Base-by-base conservation (phyloP, 768 basidiomycete species). In the Trametes sanguinea region DNA sequence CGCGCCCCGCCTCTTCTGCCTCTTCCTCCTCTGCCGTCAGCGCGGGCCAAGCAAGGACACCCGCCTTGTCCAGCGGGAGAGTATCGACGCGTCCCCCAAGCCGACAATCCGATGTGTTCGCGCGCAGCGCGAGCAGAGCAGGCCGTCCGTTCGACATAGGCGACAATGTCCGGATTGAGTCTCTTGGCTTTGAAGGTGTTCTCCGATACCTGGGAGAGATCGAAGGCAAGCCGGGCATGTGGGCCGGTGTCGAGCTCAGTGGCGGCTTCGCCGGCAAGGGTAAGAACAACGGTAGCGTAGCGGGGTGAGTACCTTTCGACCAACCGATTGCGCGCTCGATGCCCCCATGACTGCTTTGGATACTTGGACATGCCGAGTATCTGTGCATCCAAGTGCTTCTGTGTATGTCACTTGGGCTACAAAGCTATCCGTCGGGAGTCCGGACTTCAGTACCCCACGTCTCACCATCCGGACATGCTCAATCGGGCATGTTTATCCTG, bases 281-380 rank as follows among this genome's bases (percentile, higher is more conserved):
- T 0, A 99, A 98, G 78, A 99, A 99, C 69, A 85, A 98, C 68
- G 96, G 96, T 37, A 84, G 85, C 47, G 95, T 96, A 4, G 82
- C 79, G 64, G 93, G 92, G 95, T 97, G 71, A 79, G 93, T 81
- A 22, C 27, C 17, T 51, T 61, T 43, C 35, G 33, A n/a, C 17
- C 27, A n/a, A 32, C 4, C 48, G 22, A 14, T 43, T 14, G 42
- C 14, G n/a, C 14, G 11, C 30, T 29, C 48, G 17, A 32, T 14
- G 48, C 14, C 48, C 16, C 4, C 22, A 17, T 22, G 45, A 16
- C 16, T 27, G 11, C 48, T 13, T 50, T 16, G 48, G 6, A 33
- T 43, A 48, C 60, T 5, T 43, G n/a, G 42, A 43, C 14, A 14
- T 43, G 42, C 13, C 14, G 42, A 6, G 6, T 37, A 6, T 37